Base-by-base conservation (phyloP, 1,284 basidiomycete species). In the Athelia psychrophila region DNA sequence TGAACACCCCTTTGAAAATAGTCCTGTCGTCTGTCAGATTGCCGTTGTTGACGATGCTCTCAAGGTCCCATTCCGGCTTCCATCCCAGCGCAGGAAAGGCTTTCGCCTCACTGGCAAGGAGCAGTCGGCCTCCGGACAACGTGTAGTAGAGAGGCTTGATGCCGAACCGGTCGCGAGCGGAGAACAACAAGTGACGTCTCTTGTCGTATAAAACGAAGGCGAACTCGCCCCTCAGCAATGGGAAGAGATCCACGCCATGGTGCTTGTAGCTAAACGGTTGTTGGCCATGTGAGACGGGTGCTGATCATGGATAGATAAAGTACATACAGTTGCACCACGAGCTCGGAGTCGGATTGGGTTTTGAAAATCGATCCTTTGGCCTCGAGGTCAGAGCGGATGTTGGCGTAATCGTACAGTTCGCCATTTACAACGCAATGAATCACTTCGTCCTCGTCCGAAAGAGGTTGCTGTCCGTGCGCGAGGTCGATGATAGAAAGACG, bases 401-500 rank as follows among this genome's bases (percentile, higher is more conserved):
- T 38, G n/a, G 52, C 54, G 32, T 62, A 58, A 48, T 62, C 60
- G 24, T 60, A 62, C 3, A 62, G 44, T 48, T 60, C 60, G n/a
- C 59, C 59, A 22, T 47, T 57, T 1, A 61, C 58, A 20, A 62
- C 56, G 22, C 53, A 56, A 25, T 60, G 56, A n/a, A 62, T 55
- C 20, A 27, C 16, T 10, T 52, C 44, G 2, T 48, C 52, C 15
- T 56, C 59, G 23, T 60, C 60, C 12, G 54, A 54, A 12, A 62
- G 48, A 3, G 60, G 60, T 33, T 62, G 60, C 19, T 62, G 59
- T 16, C 60, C 60, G 3, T 55, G 54, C 9, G 22, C 25, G 12
- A 62, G 54, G 49, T 62, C 60, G 30, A 62, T 60, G 10, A 62
- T 62, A 8, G 58, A 57, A 2, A 62, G 52, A 30, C 60, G 56